Base-by-base conservation (phyloP, 225 moss, liverwort and hornwort species). In the Neckera pumila region DNA sequence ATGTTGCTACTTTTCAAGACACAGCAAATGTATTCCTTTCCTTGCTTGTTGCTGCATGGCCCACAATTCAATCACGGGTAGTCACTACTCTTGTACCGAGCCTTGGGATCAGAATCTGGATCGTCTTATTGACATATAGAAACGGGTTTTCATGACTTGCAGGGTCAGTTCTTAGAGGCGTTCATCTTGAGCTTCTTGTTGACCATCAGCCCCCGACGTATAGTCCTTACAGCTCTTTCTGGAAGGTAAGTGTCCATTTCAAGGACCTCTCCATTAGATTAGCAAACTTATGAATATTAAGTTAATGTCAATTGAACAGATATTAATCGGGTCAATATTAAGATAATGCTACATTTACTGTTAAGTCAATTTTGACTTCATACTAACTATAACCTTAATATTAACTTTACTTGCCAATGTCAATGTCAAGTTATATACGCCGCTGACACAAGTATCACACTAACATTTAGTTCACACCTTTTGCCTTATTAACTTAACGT, bases 101-200 rank as follows among this genome's bases (percentile, higher is more conserved):
- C 40, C 81, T 84, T 53, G 43, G 43, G 45, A 60, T 84, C 31
- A 75, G 69, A 87, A 89, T 79, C 69, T 82, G 17, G 56, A 78
- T 85, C 57, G 64, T 47, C 70, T 70, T 81, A 53, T 51, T 91
- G 89, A 89, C 81, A 77, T 64, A 11, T 76, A 57, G 36, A 70
- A 83, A 69, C 17, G 56, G 76, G 73, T 87, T 81, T 89, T 34
- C 34, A 65, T 80, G 67, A 60, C 60, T 31, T 92, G 84, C 96
- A 98, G 98, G 98, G 63, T 95, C 98, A 80, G 96, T 99, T 59
- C 91, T 99, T 76, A 94, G 96, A 90, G 98, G 96, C 83, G 91
- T 97, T 76, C 98, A 99, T 86, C 92, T 99, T 85, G 98, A 99
- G 90, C 96, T 99, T 88, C 94, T 99, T 78, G 98, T 99, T 57